Evolutionary conservation across 805 yeast genomes (phyloP).

Genomic region (Hanseniaspora hatyaiensis): DNA sequence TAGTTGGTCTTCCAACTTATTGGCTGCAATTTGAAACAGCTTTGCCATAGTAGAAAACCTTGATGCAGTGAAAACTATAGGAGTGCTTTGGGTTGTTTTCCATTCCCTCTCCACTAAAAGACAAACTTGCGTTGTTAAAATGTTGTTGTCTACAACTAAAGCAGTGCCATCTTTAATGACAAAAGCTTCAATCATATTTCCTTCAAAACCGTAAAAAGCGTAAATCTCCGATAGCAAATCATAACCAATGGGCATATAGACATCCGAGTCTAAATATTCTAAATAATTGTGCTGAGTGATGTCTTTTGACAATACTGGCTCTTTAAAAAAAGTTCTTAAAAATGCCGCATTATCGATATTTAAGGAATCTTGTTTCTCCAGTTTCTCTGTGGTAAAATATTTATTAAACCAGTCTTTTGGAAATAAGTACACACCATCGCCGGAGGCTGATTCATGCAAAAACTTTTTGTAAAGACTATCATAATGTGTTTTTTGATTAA

Average conservation of each 20-base stretch:
- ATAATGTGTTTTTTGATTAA: neutral
- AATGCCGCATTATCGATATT: neutral
- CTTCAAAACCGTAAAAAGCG: constrained; percentile 10
- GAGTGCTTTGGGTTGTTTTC: neutral
- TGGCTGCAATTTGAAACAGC: constrained; percentile 9
- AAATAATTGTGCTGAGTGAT: neutral
- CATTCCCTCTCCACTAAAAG: constrained; percentile 9
- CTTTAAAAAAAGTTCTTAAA: neutral
- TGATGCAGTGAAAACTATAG: neutral
- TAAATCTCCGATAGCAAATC: constrained; percentile 9
- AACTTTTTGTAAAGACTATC: neutral
- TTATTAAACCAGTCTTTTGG: constrained; percentile 6
- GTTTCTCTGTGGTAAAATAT: neutral
- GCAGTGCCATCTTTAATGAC: neutral
- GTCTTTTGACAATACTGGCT: neutral
- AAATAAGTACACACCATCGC: constrained; percentile 12
- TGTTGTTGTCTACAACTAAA: neutral
- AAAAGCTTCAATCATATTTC: constrained; percentile 10
- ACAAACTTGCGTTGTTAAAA: constrained; percentile 3
- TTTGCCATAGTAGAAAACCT: neutral
- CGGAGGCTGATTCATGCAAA: neutral
- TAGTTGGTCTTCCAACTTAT: neutral
- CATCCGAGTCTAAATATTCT: neutral
- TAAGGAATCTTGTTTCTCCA: neutral
- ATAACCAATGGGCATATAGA: neutral